Conservation (phyloP, 768 basidiomycete species). For the Hortiboletus flavorubellus region DNA sequence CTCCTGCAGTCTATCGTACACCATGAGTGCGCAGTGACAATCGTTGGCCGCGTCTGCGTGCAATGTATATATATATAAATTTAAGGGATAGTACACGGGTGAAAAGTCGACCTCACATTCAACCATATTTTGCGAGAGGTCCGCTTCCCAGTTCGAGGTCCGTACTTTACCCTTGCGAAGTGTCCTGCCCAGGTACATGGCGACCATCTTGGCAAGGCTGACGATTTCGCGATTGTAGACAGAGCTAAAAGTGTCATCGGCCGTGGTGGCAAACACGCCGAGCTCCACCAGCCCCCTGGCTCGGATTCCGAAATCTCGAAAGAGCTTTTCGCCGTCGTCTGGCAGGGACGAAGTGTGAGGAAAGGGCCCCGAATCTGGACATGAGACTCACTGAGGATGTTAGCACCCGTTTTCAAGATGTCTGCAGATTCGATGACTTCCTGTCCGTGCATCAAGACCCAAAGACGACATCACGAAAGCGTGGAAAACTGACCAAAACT, state of each 20-base stretch:
- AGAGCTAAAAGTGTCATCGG: conserved; percentile 35
- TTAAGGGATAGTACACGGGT: not conserved
- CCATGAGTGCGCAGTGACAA: conserved; percentile 44
- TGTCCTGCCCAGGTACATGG: conserved; percentile 36
- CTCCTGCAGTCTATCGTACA: conserved; percentile 37
- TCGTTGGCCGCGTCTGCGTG: conserved; percentile 50
- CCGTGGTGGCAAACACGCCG: conserved; percentile 38
- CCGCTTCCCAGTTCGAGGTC: conserved; percentile 44
- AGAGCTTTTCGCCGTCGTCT: conserved; percentile 51
- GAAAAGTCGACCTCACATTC: conserved; percentile 29
- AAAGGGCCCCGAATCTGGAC: not conserved
- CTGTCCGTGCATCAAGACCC: conserved; percentile 24
- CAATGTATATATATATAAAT: too few species aligned
- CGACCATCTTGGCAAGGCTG: conserved; percentile 42
- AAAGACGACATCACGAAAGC: not conserved
- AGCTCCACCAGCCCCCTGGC: conserved; percentile 44
- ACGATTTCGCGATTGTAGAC: conserved; percentile 39
- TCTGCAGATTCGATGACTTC: conserved; percentile 42
- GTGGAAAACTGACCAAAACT: conserved; percentile 32
- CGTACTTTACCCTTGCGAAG: conserved; percentile 46
- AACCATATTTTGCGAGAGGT: conserved; percentile 37
- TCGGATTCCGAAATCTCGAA: conserved; percentile 44
- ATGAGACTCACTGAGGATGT: conserved; percentile 42
- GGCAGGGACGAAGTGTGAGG: not conserved
- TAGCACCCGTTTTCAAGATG: conserved; percentile 45